Evolutionary conservation across 805 yeast species (phyloP), one percentile per base, ranked within the genome.

Genomic region (Suhomyces tanzawaensis): DNA sequence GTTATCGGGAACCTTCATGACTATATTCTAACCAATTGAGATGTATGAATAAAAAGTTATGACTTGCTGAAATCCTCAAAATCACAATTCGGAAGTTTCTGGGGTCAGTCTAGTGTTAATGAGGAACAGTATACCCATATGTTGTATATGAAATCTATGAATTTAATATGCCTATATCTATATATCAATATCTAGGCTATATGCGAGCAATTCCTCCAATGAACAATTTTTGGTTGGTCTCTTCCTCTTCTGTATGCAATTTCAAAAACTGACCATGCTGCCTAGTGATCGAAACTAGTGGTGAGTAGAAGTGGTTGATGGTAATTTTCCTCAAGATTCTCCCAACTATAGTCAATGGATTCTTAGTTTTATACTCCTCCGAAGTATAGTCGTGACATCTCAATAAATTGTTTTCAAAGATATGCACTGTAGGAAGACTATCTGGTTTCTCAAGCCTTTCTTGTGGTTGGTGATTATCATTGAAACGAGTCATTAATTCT

Each of bases 331-430:
- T 40, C 7, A 49, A 7, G 12, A 42, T 40, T 14, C 57, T 41
- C 32, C 36, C 18, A 2, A 34, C 25, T 5, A 33, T 21, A 7
- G 32, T 33, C 9, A 49, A 29, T 2, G 56, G 54, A 26, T 52
- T 56, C 19, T 37, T 48, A 12, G 54, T 46, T 19, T 40, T 32
- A 36, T 44, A 37, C 14, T 49, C 49, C 1, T 34, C 46, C 2
- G 33, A 32, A 3, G 33, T 21, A 37, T 49, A 53, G 22, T 50
- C 52, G 36, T 48, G 58, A 23, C 54, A 50, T 33, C 59, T 46
- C 29, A 59, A 50, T 32, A 51, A 40, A 42, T 62, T 57, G 38
- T 48, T 52, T 40, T 62, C 66, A 37, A 62, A 57, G 14, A 62
- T 52, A 44, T 62, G 65, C 8, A 57, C 25, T 6, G 53, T 40